phyloP scores from a whole-genome alignment of 129 eudicot species.

The Flaveria robusta region DNA sequence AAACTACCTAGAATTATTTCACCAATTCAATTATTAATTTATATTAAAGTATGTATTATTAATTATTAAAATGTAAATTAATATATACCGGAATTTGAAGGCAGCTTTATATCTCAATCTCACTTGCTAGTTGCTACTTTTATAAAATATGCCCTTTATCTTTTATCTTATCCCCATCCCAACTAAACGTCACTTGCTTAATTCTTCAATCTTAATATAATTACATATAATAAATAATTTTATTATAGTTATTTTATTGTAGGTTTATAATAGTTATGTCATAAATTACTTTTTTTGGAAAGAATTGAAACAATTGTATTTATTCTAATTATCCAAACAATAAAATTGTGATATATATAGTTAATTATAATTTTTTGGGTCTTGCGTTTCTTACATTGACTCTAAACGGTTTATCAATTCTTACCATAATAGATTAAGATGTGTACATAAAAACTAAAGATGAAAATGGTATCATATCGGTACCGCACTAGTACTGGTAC shows the following conservation, averaged over 20 bases:
- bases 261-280: neutral
- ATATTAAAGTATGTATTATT: neutral
- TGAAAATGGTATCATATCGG: no score
- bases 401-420: no score
- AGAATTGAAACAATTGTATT: neutral
- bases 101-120: constrained; percentile 43
- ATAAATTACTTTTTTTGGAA: neutral
- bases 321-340: neutral
- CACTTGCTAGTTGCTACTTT: constrained; percentile 29
- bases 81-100: constrained; percentile 34
- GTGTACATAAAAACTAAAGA: no score
- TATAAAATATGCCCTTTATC: constrained; percentile 38
- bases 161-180: constrained; percentile 37
- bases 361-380: neutral
- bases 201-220: neutral
- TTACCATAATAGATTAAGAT: no score
- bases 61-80: constrained; percentile 4
- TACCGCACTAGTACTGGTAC: no score
- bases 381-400: no score
- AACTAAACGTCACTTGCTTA: constrained; percentile 22
- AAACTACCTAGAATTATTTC: neutral
- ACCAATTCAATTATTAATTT: neutral
- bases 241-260: neutral
- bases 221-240: neutral
- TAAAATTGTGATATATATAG: neutral